Evolutionary conservation across 305 asterid species (phyloP).

Genomic region (Fraxinus paxiana): DNA sequence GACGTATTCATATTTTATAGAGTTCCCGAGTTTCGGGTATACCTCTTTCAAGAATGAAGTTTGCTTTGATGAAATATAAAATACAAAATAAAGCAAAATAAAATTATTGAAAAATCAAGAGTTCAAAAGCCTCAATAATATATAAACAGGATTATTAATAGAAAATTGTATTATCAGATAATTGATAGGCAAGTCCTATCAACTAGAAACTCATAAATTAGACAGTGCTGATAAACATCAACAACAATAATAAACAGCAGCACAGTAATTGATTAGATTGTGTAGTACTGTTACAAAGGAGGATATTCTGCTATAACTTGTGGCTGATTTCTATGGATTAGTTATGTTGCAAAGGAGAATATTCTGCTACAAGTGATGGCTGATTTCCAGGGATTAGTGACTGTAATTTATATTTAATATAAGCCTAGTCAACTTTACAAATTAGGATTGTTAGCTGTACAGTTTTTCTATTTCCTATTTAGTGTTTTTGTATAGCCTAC

Average conservation of each 20-base stretch:
- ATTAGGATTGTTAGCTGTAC: not conserved
- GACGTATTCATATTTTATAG: not conserved
- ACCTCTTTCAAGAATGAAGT: not conserved
- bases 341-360: not conserved
- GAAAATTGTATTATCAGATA: not conserved
- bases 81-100: not conserved
- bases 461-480: not conserved
- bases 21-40: not conserved
- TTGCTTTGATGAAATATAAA: not conserved
- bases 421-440: not conserved
- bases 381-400: not conserved
- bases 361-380: not conserved
- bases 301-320: not conserved
- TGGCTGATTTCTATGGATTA: not conserved
- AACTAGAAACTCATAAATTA: not conserved
- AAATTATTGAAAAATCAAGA: not conserved
- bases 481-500: not conserved
- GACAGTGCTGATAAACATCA: not conserved
- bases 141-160: not conserved
- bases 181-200: not conserved
- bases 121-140: not conserved
- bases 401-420: not conserved
- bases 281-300: constrained; percentile 4
- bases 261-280: constrained; percentile 1
- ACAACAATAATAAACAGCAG: not conserved